Evolutionary conservation across 495 filamentous ascomycete species (phyloP).

Genomic region (Melanomma pulvis-pyrius): DNA sequence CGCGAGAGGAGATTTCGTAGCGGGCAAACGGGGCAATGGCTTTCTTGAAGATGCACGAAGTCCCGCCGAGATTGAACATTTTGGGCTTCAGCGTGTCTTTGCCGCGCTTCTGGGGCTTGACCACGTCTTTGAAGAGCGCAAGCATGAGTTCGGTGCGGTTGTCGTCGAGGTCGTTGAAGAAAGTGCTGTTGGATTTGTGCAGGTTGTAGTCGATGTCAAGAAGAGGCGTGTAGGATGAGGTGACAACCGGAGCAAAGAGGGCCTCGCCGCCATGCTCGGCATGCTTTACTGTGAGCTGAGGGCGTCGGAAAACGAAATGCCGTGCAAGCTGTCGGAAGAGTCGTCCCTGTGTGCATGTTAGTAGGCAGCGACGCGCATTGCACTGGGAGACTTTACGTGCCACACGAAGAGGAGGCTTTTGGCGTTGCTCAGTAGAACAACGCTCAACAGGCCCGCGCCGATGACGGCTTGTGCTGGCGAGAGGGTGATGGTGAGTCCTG

Average conservation of each 20-base stretch:
- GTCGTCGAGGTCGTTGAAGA: conserved; percentile 72
- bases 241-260: conserved; percentile 28
- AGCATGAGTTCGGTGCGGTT: conserved; percentile 64
- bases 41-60: conserved; percentile 65
- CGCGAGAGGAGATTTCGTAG: conserved; percentile 66
- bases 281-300: conserved; percentile 13
- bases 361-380: neutral
- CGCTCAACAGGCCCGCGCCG: conserved; percentile 12
- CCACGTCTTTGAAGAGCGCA: conserved; percentile 55
- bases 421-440: conserved; percentile 22
- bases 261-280: conserved; percentile 19
- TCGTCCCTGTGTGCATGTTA: conserved; percentile 15
- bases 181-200: conserved; percentile 78
- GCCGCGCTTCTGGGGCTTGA: conserved; percentile 50
- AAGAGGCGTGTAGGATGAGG: conserved; percentile 49
- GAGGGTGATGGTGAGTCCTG: conserved; percentile 15
- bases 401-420: conserved; percentile 23
- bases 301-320: conserved; percentile 22
- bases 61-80: conserved; percentile 63
- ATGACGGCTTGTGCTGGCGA: conserved; percentile 17
- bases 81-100: conserved; percentile 33
- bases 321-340: conserved; percentile 25
- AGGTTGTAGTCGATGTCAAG: conserved; percentile 80
- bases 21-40: conserved; percentile 67
- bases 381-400: conserved; percentile 20